Evolutionary conservation across 2,329 filamentous ascomycete species (phyloP).

Genomic region (Colletotrichum incanum): DNA sequence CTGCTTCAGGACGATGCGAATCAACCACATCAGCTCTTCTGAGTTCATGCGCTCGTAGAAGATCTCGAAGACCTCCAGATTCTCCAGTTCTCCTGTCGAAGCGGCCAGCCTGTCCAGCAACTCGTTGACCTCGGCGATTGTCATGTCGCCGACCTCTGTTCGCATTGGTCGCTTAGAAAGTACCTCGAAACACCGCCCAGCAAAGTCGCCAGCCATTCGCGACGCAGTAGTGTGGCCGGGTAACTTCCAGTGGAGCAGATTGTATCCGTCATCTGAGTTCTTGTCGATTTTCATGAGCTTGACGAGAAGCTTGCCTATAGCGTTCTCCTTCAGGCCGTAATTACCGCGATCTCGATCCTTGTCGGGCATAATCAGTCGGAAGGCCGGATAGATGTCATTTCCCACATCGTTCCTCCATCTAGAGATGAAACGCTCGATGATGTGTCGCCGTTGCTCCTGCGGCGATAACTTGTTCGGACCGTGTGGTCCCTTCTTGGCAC

Average conservation of each 20-base stretch:
- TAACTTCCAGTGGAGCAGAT: slow-evolving; percentile 91
- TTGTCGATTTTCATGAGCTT: slow-evolving; percentile 93
- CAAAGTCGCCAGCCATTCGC: slow-evolving; percentile 89
- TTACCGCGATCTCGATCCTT: slow-evolving; percentile 93
- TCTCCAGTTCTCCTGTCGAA: slow-evolving; percentile 85
- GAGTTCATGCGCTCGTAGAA: slow-evolving; percentile 95
- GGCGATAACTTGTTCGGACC: slow-evolving; percentile 74
- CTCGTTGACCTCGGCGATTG: slow-evolving; percentile 90
- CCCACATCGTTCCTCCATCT: slow-evolving; percentile 92
- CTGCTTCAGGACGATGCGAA: slow-evolving; percentile 90
- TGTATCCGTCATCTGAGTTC: slow-evolving; percentile 89
- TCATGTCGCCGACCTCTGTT: slow-evolving; percentile 82
- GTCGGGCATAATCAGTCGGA: slow-evolving; percentile 92
- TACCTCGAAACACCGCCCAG: slow-evolving; percentile 89
- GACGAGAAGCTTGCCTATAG: slow-evolving; percentile 91
- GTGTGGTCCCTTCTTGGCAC: slow-evolving; percentile 73
- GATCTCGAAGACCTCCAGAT: slow-evolving; percentile 83
- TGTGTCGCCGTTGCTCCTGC: slow-evolving; percentile 83
- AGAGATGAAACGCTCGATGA: slow-evolving; percentile 89
- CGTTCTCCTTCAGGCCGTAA: slow-evolving; percentile 94
- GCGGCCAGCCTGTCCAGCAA: slow-evolving; percentile 84
- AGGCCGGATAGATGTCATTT: slow-evolving; percentile 91
- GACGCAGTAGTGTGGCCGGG: slow-evolving; percentile 78
- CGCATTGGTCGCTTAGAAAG: slow-evolving; percentile 87
- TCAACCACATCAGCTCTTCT: slow-evolving; percentile 93